These are phyloP conservation scores for Parascedosporium putredinis DNA, from an alignment of 2,329 filamentous ascomycete species.

Conservation along the genomic window DNA sequence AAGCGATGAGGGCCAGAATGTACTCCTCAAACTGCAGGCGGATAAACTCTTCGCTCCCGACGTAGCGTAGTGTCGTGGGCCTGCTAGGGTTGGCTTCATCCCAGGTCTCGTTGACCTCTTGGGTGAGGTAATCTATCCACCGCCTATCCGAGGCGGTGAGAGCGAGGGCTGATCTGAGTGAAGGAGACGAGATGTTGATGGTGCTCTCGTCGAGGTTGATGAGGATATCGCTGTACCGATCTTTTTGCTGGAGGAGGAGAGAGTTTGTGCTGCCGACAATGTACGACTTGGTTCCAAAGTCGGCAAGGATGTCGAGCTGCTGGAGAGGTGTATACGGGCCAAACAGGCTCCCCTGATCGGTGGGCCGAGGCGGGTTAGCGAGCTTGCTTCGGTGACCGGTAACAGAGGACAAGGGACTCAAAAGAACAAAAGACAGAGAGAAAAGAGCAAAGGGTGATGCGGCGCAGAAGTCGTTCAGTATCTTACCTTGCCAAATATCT, in stretches of 20 bases:
- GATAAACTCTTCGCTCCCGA: conserved; percentile 95
- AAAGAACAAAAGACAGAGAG: no score
- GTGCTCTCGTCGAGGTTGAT: conserved; percentile 90
- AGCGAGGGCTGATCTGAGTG: conserved; percentile 62
- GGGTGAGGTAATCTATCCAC: conserved; percentile 94
- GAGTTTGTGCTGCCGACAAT: conserved; percentile 97
- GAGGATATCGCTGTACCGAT: conserved; percentile 90
- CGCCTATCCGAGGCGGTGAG: conserved; percentile 80
- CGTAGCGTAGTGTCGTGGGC: conserved; percentile 91
- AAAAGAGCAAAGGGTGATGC: background rate
- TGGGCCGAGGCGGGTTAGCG: no score
- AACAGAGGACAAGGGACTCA: background rate
- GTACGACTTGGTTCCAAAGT: conserved; percentile 92
- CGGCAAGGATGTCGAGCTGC: conserved; percentile 86
- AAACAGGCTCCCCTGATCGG: conserved; percentile 86
- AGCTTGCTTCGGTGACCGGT: no score
- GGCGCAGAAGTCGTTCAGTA: background rate
- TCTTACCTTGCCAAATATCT: conserved; percentile 80
- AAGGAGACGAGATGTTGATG: conserved; percentile 72
- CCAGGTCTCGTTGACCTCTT: conserved; percentile 93
- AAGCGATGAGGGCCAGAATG: conserved; percentile 74
- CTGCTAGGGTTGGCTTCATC: conserved; percentile 79
- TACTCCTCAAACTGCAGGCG: conserved; percentile 96
- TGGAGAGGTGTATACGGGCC: conserved; percentile 95
- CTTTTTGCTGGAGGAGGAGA: conserved; percentile 82